phyloP scores from a whole-genome alignment of 495 filamentous ascomycete species.

The Penicillium malachiteum region DNA sequence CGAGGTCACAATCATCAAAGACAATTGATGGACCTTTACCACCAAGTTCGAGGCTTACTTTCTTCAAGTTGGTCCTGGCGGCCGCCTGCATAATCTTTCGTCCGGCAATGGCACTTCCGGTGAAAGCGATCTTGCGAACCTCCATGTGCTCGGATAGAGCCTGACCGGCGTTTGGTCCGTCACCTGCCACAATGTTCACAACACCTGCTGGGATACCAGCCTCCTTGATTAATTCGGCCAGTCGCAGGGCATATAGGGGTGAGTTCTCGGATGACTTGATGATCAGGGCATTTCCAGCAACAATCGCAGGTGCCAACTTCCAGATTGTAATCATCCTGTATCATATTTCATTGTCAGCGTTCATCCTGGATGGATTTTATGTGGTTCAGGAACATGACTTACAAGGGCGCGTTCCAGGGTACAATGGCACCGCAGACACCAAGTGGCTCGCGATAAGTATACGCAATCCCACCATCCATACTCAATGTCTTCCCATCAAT shows the following conservation, averaged over 20 bases:
- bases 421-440: conserved; percentile 39
- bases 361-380: neutral
- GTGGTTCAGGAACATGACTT: conserved; percentile 17
- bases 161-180: conserved; percentile 73
- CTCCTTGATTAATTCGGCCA: conserved; percentile 76
- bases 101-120: conserved; percentile 24
- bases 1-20: conserved; percentile 45
- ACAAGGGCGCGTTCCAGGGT: conserved; percentile 37
- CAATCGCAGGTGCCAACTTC: conserved; percentile 57
- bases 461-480: conserved; percentile 25
- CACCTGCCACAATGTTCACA: conserved; percentile 82
- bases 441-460: conserved; percentile 33
- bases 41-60: conserved; percentile 45
- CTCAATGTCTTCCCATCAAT: conserved; percentile 31
- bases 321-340: conserved; percentile 65
- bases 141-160: conserved; percentile 72
- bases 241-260: conserved; percentile 82
- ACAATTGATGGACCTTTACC: conserved; percentile 47
- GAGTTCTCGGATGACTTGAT: conserved; percentile 92
- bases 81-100: conserved; percentile 32
- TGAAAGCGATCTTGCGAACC: conserved; percentile 70
- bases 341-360: neutral
- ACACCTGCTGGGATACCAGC: conserved; percentile 88
- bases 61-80: conserved; percentile 49
- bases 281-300: conserved; percentile 64